Conservation (phyloP, 441 rosid genomes). For the Arabidopsis hybrid region DNA sequence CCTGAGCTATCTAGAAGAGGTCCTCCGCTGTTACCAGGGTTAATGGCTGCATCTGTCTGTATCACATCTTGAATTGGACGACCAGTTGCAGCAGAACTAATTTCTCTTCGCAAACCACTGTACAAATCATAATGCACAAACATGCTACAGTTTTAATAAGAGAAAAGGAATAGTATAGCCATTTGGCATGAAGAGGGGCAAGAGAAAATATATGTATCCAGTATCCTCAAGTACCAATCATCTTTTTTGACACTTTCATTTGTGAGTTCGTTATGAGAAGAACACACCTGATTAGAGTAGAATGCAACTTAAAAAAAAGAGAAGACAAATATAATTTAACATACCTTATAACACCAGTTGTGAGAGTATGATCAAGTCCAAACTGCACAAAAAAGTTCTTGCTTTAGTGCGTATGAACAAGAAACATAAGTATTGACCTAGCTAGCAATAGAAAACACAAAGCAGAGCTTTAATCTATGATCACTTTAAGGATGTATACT, state of each 20-base stretch:
- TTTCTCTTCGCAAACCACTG: conserved; percentile 96
- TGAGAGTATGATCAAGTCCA: conserved; percentile 97
- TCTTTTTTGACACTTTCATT: neutral
- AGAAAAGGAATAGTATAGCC: neutral
- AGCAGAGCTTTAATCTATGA: neutral
- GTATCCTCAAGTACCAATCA: neutral
- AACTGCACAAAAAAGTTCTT: conserved; percentile 61
- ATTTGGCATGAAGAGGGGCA: neutral
- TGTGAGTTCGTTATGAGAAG: neutral
- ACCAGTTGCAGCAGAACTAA: conserved; percentile 98
- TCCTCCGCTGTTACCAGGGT: conserved; percentile 98
- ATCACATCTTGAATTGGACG: conserved; percentile 99
- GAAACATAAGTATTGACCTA: neutral
- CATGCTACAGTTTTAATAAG: neutral
- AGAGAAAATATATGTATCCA: neutral
- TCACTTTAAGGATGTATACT: conserved; percentile 44
- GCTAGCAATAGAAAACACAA: neutral
- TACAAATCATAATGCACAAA: conserved; percentile 17
- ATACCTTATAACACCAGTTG: conserved; percentile 97
- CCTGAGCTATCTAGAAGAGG: conserved; percentile 97
- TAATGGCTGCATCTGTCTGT: conserved; percentile 97
- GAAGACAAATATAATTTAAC: neutral
- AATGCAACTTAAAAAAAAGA: conserved; percentile 2
- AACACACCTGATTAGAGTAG: neutral
- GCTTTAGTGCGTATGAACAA: conserved; percentile 2